Evolutionary conservation across 805 yeast genomes (phyloP).

Genomic region (Saturnispora kantuleensis): DNA sequence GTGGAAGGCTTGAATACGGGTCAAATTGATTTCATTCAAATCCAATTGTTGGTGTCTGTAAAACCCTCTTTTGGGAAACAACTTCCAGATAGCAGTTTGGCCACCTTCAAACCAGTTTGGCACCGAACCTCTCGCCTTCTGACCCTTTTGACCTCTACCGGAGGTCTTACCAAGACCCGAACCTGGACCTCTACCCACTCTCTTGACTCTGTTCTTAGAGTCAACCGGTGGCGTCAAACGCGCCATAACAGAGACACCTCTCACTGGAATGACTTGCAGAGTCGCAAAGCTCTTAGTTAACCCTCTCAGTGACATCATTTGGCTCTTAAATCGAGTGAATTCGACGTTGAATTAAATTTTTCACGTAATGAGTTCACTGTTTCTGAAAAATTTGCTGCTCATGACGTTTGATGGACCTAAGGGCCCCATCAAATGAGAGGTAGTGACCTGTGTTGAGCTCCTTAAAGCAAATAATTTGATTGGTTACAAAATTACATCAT

Average conservation of each 20-base stretch:
- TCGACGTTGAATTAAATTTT: no score
- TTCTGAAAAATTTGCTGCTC: neutral
- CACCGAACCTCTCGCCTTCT: slow-evolving; percentile 86
- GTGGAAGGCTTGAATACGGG: slow-evolving; percentile 61
- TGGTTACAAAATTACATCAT: neutral
- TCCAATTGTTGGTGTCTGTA: slow-evolving; percentile 49
- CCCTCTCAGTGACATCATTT: no score
- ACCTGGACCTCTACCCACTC: slow-evolving; percentile 95
- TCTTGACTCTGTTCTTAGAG: slow-evolving; percentile 49
- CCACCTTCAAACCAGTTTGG: slow-evolving; percentile 98
- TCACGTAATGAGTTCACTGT: neutral
- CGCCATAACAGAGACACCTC: slow-evolving; percentile 40
- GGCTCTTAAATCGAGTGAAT: no score
- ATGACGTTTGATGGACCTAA: no score
- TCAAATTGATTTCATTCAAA: slow-evolving; percentile 53
- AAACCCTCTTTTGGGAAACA: slow-evolving; percentile 86
- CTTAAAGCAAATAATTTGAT: no score
- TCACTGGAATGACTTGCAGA: slow-evolving; percentile 1
- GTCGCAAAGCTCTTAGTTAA: no score
- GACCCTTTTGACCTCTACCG: slow-evolving; percentile 98
- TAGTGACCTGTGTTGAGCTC: no score
- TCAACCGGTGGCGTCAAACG: slow-evolving; percentile 49
- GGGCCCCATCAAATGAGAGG: no score
- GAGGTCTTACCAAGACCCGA: slow-evolving; percentile 90
- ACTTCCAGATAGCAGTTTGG: slow-evolving; percentile 82